phyloP scores from a whole-genome alignment of 176 grass and related monocot species.

The Cocos nucifera region DNA sequence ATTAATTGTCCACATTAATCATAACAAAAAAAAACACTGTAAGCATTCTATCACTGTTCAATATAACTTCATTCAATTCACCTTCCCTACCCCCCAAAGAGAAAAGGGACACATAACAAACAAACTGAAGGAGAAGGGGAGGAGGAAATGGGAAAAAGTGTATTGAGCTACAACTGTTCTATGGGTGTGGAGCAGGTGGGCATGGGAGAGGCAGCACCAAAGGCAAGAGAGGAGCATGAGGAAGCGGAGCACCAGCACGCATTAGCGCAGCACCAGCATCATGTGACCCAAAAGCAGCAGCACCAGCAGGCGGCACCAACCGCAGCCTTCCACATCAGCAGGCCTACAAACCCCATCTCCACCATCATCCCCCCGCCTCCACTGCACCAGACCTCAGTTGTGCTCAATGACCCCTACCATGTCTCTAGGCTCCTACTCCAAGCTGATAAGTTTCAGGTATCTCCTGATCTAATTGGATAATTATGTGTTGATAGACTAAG shows the following conservation, averaged over 20 bases:
- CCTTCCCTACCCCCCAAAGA: no score
- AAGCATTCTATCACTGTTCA: no score
- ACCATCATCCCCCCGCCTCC: slow-evolving; percentile 33
- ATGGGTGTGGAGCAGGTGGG: slow-evolving; percentile 30
- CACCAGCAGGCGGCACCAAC: slow-evolving; percentile 5
- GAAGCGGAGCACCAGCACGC: slow-evolving; percentile 23
- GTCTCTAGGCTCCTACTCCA: slow-evolving; percentile 41
- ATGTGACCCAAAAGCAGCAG: slow-evolving; percentile 33
- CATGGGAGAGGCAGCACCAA: slow-evolving; percentile 46
- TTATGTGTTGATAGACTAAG: no score
- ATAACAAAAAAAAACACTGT: no score
- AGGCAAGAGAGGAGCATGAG: slow-evolving; percentile 32
- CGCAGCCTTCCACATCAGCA: slow-evolving; percentile 37
- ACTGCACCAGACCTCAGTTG: slow-evolving; percentile 27
- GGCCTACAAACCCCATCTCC: slow-evolving; percentile 27
- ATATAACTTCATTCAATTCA: no score
- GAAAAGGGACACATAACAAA: not conserved
- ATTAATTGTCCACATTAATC: not conserved
- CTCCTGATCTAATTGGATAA: no score
- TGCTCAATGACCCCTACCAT: slow-evolving; percentile 38
- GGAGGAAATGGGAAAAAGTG: not conserved
- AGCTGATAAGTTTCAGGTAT: slow-evolving; percentile 64
- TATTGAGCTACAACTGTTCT: not conserved
- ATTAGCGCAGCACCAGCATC: slow-evolving; percentile 24
- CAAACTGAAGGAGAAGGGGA: not conserved